These are phyloP conservation scores for Citrus trifoliata DNA, from an alignment of 345 rosid genomes.

Conservation along the genomic window DNA sequence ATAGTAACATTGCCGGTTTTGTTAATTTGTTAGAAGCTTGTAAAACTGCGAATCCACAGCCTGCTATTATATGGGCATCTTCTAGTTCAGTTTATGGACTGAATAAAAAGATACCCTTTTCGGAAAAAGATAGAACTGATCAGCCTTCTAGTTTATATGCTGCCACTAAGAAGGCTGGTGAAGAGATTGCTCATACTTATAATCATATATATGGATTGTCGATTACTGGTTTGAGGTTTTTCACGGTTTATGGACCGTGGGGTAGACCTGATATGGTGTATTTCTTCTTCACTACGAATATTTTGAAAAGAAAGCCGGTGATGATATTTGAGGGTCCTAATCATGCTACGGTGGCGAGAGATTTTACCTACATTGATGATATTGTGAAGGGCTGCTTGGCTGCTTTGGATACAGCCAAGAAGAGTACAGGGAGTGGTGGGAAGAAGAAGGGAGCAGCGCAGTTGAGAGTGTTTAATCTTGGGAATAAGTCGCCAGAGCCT, in stretches of 20 bases:
- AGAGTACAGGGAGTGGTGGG: slow-evolving; percentile 34
- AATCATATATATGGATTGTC: slow-evolving; percentile 53
- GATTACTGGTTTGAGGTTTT: slow-evolving; percentile 43
- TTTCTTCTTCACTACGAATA: slow-evolving; percentile 50
- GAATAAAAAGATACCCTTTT: slow-evolving; percentile 48
- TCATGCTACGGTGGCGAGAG: slow-evolving; percentile 40
- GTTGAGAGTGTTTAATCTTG: slow-evolving; percentile 28
- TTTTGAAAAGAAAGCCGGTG: slow-evolving; percentile 42
- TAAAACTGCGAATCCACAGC: slow-evolving; percentile 45
- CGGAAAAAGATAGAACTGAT: slow-evolving; percentile 46
- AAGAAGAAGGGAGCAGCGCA: slow-evolving; percentile 25
- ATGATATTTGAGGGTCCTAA: slow-evolving; percentile 38
- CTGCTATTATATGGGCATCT: slow-evolving; percentile 55
- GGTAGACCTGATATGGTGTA: slow-evolving; percentile 58
- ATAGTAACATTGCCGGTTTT: slow-evolving; percentile 50
- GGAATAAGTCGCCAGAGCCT: slow-evolving; percentile 29
- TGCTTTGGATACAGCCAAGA: slow-evolving; percentile 30
- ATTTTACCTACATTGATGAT: slow-evolving; percentile 45
- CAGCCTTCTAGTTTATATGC: slow-evolving; percentile 52
- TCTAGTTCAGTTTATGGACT: slow-evolving; percentile 58
- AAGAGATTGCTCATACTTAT: slow-evolving; percentile 53
- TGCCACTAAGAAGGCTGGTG: slow-evolving; percentile 58
- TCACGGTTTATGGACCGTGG: slow-evolving; percentile 56
- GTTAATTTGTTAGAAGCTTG: slow-evolving; percentile 47
- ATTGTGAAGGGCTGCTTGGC: slow-evolving; percentile 33